A percentile compares a stretch with the other conserved stretches of the same genome.
phyloP scores from a whole-genome alignment of 1,284 basidiomycete species.

The Xerocomus tenax region DNA sequence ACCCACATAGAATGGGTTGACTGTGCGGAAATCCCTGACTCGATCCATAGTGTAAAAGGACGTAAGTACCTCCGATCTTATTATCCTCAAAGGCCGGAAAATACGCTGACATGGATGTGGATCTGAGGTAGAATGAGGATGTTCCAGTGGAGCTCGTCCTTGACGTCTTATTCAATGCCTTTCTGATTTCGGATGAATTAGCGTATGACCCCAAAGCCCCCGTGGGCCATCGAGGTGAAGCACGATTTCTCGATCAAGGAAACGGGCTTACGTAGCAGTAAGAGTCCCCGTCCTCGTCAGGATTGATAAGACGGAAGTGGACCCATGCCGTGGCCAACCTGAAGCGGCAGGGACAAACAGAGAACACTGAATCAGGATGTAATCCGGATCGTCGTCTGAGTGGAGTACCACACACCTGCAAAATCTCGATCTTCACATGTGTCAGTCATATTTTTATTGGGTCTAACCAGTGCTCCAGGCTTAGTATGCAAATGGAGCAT shows the following conservation, averaged over 20 bases:
- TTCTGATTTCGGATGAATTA: background rate
- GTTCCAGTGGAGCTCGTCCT: background rate
- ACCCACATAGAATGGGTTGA: constrained; percentile 92
- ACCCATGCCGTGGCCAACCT: background rate
- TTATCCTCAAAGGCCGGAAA: background rate
- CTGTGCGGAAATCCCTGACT: constrained; percentile 85
- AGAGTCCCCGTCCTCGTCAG: background rate
- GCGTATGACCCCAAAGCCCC: background rate
- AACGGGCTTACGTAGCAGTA: background rate
- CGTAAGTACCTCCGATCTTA: background rate
- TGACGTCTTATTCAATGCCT: background rate
- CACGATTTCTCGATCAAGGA: background rate
- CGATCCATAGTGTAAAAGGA: constrained; percentile 24
- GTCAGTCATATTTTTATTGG: background rate
- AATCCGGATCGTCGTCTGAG: background rate
- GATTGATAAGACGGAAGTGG: background rate
- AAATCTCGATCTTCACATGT: background rate
- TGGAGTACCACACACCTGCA: background rate
- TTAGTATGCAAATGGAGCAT: background rate
- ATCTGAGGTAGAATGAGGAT: background rate
- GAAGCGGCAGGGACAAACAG: background rate
- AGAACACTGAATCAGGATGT: background rate
- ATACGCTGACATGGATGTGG: no score
- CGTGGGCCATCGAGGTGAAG: background rate
- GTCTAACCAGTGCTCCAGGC: no score